Evolutionary conservation across 2,329 filamentous ascomycete genomes (phyloP).

Genomic region (Pseudogymnoascus sp.): DNA sequence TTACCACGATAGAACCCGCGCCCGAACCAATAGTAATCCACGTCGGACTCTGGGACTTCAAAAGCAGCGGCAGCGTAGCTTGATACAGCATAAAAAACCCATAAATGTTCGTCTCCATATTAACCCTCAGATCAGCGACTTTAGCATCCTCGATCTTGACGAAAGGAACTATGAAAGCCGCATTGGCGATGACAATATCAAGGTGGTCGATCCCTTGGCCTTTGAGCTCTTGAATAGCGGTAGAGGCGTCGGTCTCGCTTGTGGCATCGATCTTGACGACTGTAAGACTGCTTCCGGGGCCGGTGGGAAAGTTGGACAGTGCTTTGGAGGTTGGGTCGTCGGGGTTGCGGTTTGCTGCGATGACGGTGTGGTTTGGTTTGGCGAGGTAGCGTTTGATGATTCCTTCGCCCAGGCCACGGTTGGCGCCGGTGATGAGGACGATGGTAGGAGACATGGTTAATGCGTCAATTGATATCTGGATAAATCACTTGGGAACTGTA

Average conservation of each 20-base stretch:
- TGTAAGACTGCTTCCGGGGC: constrained; percentile 26
- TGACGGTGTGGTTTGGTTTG: constrained; percentile 31
- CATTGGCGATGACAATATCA: constrained; percentile 35
- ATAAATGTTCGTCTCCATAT: constrained; percentile 27
- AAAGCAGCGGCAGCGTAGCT: constrained; percentile 28
- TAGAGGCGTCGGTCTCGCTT: constrained; percentile 23
- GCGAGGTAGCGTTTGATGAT: constrained; percentile 30
- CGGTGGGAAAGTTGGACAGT: constrained; percentile 25
- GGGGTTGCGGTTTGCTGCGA: constrained; percentile 33
- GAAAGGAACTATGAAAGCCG: constrained; percentile 21
- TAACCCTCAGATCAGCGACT: constrained; percentile 22
- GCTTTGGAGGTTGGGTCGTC: constrained; percentile 24
- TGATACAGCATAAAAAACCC: constrained; percentile 30
- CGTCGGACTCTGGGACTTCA: constrained; percentile 28
- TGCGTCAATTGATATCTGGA: background rate
- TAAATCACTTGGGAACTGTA: background rate
- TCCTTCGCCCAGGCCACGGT: constrained; percentile 27
- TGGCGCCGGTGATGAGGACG: constrained; percentile 30
- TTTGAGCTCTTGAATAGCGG: constrained; percentile 24
- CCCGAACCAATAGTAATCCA: constrained; percentile 29
- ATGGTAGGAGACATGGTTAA: constrained; percentile 7
- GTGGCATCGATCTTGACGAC: constrained; percentile 30
- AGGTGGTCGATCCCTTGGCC: constrained; percentile 27
- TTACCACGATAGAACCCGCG: constrained; percentile 22
- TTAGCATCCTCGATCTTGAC: constrained; percentile 28